These are phyloP conservation scores for Candida montana DNA, from an alignment of 805 yeast species.

Conservation along the genomic window DNA sequence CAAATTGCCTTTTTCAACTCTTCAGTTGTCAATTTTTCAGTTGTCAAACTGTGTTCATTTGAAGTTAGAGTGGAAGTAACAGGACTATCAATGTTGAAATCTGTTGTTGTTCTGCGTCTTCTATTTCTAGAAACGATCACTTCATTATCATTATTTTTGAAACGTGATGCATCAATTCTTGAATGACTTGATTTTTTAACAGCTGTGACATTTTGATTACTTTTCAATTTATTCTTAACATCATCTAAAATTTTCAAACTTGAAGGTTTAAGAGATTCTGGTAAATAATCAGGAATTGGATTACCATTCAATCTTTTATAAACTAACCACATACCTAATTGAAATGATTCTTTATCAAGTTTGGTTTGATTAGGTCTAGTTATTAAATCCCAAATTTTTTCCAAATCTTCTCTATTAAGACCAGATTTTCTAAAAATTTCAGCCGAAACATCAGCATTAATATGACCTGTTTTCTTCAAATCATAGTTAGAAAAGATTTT, in stretches of 20 bases:
- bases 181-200: conserved; percentile 25
- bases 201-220: conserved; percentile 8
- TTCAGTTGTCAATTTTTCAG: conserved; percentile 31
- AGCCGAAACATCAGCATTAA: conserved; percentile 84
- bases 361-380: conserved; percentile 83
- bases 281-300: conserved; percentile 73
- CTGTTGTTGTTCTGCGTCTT: conserved; percentile 16
- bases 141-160: conserved; percentile 75
- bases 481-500: conserved; percentile 91
- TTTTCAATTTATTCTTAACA: conserved; percentile 50
- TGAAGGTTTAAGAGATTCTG: conserved; percentile 89
- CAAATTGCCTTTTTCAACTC: conserved; percentile 62
- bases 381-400: conserved; percentile 83
- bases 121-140: conserved; percentile 25
- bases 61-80: not conserved
- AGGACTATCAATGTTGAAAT: not conserved
- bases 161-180: conserved; percentile 38
- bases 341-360: conserved; percentile 86
- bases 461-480: conserved; percentile 55
- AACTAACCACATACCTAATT: conserved; percentile 95
- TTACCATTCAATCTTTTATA: conserved; percentile 85
- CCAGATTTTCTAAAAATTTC: conserved; percentile 89
- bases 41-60: not conserved
- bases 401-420: conserved; percentile 79
- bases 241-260: conserved; percentile 71